A percentile compares a stretch with the other conserved stretches of the same genome.
phyloP scores from a whole-genome alignment of 352 stramenopile species.

The Phytophthora crassamura region DNA sequence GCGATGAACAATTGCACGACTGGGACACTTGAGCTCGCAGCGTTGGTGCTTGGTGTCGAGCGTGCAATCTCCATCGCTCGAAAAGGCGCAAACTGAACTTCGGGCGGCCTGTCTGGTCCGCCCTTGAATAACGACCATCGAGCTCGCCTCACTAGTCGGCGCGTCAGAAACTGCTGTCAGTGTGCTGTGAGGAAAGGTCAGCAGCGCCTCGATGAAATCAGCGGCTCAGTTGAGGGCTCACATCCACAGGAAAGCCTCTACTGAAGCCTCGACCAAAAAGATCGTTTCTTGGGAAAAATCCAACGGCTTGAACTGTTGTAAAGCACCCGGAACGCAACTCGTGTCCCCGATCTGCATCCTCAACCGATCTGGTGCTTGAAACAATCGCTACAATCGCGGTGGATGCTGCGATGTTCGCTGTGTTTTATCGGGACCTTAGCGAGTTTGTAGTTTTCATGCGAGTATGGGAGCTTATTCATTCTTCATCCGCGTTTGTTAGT shows the following conservation, averaged over 20 bases:
- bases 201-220: slow-evolving; percentile 21
- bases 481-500: not conserved
- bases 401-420: no score
- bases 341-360: not conserved
- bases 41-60: slow-evolving; percentile 3
- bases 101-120: slow-evolving; percentile 14
- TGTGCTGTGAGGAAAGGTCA: slow-evolving; percentile 23
- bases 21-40: slow-evolving; percentile 17
- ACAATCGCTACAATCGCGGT: slow-evolving; percentile 1
- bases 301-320: not conserved
- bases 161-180: slow-evolving; percentile 27
- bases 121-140: slow-evolving; percentile 24
- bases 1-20: slow-evolving; percentile 20
- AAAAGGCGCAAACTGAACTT: slow-evolving; percentile 20
- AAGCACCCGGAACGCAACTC: not conserved
- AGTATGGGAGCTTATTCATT: not conserved
- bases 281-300: slow-evolving; percentile 33
- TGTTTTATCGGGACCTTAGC: no score
- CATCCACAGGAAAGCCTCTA: not conserved
- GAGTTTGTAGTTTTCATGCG: no score
- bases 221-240: slow-evolving; percentile 1
- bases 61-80: slow-evolving; percentile 18
- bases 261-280: slow-evolving; percentile 17
- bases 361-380: not conserved
- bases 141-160: slow-evolving; percentile 9